A percentile compares a stretch with the other conserved stretches of the same genome.
Conservation (phyloP, 2,329 filamentous ascomycete genomes). For the Mollisiaceae sp. region DNA sequence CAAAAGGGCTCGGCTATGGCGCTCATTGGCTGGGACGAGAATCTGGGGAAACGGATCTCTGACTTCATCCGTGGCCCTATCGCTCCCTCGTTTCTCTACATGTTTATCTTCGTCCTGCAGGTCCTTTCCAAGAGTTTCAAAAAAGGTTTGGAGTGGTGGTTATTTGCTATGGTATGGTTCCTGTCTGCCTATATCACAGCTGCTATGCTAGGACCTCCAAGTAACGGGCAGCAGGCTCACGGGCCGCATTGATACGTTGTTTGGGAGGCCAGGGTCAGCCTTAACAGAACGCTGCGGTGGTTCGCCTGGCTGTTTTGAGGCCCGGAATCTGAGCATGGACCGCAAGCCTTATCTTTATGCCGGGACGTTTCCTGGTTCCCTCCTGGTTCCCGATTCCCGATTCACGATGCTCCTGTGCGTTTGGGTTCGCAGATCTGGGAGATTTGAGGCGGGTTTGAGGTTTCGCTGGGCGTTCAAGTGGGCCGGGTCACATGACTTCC, state of each 20-base stretch:
- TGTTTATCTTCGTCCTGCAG: neutral
- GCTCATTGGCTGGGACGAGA: constrained; percentile 1
- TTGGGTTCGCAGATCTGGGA: neutral
- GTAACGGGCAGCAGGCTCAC: neutral
- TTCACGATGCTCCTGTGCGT: neutral
- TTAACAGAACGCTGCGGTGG: neutral
- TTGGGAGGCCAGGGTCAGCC: constrained; percentile 2
- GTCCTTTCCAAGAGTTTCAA: constrained; percentile 4
- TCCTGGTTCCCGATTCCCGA: neutral
- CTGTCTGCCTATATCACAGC: neutral
- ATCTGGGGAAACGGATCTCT: constrained; percentile 11
- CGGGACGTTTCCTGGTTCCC: neutral
- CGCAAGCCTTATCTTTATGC: neutral
- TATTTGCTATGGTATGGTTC: constrained; percentile 4
- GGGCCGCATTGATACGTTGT: constrained; percentile 3
- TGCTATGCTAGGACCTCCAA: neutral
- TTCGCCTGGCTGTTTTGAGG: neutral
- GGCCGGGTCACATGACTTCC: neutral
- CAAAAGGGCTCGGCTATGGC: constrained; percentile 2
- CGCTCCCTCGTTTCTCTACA: neutral
- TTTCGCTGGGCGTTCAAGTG: neutral
- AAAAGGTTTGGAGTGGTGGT: neutral
- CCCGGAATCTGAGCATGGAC: neutral
- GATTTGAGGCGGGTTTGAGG: neutral
- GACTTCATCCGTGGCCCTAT: neutral